Conservation (phyloP, 352 stramenopile genomes). For the Phytophthora melonis region DNA sequence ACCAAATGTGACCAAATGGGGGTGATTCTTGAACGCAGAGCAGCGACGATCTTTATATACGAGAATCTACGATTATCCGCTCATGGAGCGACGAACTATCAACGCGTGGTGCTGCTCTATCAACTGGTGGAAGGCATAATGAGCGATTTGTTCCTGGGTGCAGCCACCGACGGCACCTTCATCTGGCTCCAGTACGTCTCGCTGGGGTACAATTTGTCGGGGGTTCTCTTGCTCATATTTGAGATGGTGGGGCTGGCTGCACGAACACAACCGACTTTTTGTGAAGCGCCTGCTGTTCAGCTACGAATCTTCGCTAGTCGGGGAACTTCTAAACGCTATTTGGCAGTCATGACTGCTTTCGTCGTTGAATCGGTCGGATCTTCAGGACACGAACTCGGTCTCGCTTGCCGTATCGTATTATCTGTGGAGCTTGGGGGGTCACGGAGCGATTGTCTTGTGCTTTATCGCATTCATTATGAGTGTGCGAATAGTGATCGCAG, state of each 20-base stretch:
- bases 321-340: conserved; percentile 2
- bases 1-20: conserved; percentile 5
- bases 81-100: conserved; percentile 9
- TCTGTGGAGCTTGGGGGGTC: conserved; percentile 15
- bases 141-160: conserved; percentile 17
- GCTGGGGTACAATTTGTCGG: conserved; percentile 15
- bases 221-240: conserved; percentile 9
- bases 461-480: conserved; percentile 21
- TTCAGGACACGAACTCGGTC: background rate
- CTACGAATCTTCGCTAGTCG: conserved; percentile 5
- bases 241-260: background rate
- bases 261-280: conserved; percentile 5
- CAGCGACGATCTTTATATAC: conserved; percentile 12
- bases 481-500: conserved; percentile 9
- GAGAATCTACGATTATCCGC: conserved; percentile 13
- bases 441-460: conserved; percentile 6
- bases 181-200: conserved; percentile 14
- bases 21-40: background rate
- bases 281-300: conserved; percentile 10
- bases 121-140: conserved; percentile 14
- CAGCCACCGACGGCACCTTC: conserved; percentile 14
- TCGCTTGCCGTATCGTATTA: conserved; percentile 15
- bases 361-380: conserved; percentile 10
- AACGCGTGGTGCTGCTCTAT: conserved; percentile 15
- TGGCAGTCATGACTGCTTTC: conserved; percentile 12